Conservation (phyloP, 2,329 filamentous ascomycete genomes). For the Aureobasidium uvarum region DNA sequence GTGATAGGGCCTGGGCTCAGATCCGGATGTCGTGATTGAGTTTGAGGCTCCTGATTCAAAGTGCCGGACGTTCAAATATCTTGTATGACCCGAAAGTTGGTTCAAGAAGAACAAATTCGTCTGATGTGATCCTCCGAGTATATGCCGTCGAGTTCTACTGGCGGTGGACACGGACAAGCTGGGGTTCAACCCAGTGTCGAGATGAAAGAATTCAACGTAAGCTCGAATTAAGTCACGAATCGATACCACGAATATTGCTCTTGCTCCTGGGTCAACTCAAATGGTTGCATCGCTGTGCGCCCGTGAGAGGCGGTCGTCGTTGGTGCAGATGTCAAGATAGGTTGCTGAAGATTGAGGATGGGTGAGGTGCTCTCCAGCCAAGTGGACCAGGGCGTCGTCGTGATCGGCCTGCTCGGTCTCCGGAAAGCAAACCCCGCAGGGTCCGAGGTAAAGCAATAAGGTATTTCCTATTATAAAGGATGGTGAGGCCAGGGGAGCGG, state of each 20-base stretch:
- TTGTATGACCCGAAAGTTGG: background rate
- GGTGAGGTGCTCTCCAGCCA: slow-evolving; percentile 1
- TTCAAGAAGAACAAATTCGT: background rate
- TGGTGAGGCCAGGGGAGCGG: background rate
- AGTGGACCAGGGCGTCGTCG: slow-evolving; percentile 2
- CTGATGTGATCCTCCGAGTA: background rate
- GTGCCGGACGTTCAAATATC: slow-evolving; percentile 12
- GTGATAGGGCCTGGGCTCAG: slow-evolving; percentile 19
- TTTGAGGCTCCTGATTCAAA: background rate
- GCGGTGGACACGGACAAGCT: slow-evolving; percentile 23
- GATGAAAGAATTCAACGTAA: slow-evolving; percentile 19
- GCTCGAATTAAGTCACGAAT: slow-evolving; percentile 31
- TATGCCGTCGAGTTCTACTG: slow-evolving; percentile 18
- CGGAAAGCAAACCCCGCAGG: background rate
- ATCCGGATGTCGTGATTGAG: slow-evolving; percentile 23
- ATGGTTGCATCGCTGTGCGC: slow-evolving; percentile 20
- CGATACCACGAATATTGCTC: slow-evolving; percentile 33
- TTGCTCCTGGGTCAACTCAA: slow-evolving; percentile 20
- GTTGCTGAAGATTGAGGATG: background rate
- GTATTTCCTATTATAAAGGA: background rate
- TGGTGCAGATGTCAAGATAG: background rate
- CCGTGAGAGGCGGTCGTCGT: background rate
- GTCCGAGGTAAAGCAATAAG: slow-evolving; percentile 5
- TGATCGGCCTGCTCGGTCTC: slow-evolving; percentile 1
- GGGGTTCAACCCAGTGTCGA: slow-evolving; percentile 9